Evolutionary conservation across 192 early-diverging fungal genomes (phyloP), one percentile per base, ranked within the genome.

Genomic region (Dissophora globulifera): DNA sequence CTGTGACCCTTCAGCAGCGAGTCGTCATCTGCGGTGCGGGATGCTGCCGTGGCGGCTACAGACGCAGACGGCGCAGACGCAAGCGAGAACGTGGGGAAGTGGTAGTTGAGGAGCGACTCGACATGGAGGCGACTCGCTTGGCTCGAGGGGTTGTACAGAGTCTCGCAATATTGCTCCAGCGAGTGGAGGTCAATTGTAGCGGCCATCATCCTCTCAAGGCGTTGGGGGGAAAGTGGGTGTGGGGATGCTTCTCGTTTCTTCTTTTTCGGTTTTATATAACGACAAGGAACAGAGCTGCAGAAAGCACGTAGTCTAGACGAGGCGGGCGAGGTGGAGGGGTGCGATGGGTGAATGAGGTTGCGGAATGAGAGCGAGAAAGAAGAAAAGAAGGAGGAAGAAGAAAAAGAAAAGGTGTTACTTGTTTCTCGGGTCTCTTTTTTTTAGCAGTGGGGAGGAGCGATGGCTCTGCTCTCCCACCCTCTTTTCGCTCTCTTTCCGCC

Each of bases 21-120:
- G 12, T 67, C 54, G 27, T 59, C 62, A 45, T 64, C 41, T n/a
- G n/a, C n/a, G 22, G 35, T 3, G 4, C 33, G 27, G 8, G 33
- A 47, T 19, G 43, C 23, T 1, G 45, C 43, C 27, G 47, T 59
- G 7, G 75, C 53, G n/a, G 53, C 55, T n/a, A 62, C 33, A 23
- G 45, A 58, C 13, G 51, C 22, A 15, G 62, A 22, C 2, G n/a
- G n/a, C n/a, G 57, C 66, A 32, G 85, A 79, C n/a, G 79, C 68
- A 45, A 92, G 91, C 8, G 91, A 87, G 70, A 95, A 95, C 23
- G 94, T 93, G 40, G 94, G 94, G 56, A 95, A 95, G 42, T 85
- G 87, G 68, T 89, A 83, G 49, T 93, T 89, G 45, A 95, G 81
- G 42, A 88, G 75, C 45, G 84, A 80, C 70, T 95, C 93, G 13